Conservation (phyloP, 768 basidiomycete genomes). For the Sutorius australiensis region DNA sequence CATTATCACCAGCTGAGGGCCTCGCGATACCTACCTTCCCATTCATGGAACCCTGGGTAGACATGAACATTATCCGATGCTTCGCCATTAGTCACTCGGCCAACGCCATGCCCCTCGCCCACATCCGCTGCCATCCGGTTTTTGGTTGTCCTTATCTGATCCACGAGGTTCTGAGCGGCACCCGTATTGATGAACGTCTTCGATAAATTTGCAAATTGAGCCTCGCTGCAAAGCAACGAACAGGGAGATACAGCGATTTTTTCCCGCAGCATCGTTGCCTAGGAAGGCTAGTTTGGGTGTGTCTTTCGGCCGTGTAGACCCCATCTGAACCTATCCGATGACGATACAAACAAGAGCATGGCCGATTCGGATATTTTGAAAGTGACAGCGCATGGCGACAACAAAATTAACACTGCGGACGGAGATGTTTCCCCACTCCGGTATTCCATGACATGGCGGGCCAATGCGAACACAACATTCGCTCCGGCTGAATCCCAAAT, state of each 20-base stretch:
- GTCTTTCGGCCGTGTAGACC: constrained; percentile 17
- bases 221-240: constrained; percentile 37
- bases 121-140: constrained; percentile 31
- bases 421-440: constrained; percentile 18
- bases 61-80: constrained; percentile 35
- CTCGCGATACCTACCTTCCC: constrained; percentile 46
- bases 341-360: constrained; percentile 4
- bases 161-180: constrained; percentile 33
- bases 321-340: constrained; percentile 28
- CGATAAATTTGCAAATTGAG: constrained; percentile 33
- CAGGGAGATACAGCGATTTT: constrained; percentile 54
- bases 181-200: constrained; percentile 32
- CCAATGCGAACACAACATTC: constrained; percentile 59
- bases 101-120: constrained; percentile 23
- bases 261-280: constrained; percentile 39
- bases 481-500: constrained; percentile 70
- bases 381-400: constrained; percentile 13
- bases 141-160: constrained; percentile 31
- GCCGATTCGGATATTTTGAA: constrained; percentile 13
- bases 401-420: constrained; percentile 15
- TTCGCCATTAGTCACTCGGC: constrained; percentile 27
- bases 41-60: constrained; percentile 49
- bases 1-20: constrained; percentile 45
- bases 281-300: constrained; percentile 39
- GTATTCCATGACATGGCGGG: constrained; percentile 53